Evolutionary conservation across 208 protist species (phyloP), one percentile per base, ranked within the genome.

Genomic region (Acanthamoeba healyi): DNA sequence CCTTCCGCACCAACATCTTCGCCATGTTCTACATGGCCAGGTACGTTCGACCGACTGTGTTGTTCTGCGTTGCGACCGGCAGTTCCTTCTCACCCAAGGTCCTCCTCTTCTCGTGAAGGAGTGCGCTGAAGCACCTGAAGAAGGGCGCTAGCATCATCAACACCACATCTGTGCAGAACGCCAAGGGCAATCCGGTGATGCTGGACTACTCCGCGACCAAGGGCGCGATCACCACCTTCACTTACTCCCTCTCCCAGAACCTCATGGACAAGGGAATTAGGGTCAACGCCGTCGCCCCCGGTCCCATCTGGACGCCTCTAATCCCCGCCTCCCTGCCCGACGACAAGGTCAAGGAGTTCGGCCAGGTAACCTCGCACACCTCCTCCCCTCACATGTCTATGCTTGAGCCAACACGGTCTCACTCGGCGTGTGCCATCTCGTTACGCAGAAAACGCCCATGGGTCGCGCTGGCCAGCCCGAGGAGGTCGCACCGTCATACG

Each of bases 181-280:
- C 63, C 40, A 95, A 96, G 34, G 96, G 96, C 22, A 92, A 94
- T 42, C 36, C 74, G 19, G 44, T 67, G 12, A 70, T 97, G 26
- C 40, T 97, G n/a, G 96, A 97, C 77, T 97, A 97, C 46, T 49
- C 94, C n/a, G 32, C 89, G 24, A 96, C 96, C 9, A 97, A 97
- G 38, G 94, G 95, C 72, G 96, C 96, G 29, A 97, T 96, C 46
- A 70, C 87, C 9, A 77, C 94, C 5, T 96, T 97, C 44, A 97
- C 96, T 29, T 34, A 77, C 46, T 96, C 95, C 22, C 86, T 97
- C 24, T n/a, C 96, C 6, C 70, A 79, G n/a, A 93, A 94, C 58
- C 58, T 97, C 15, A 82, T 94, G 17, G 26, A 34, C 0, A 94
- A 79, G 38, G 94, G 95, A n/a, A 97, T 97, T 32, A 70, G 95